phyloP scores from a whole-genome alignment of 345 rosid species.

The Trapa bicornis region DNA sequence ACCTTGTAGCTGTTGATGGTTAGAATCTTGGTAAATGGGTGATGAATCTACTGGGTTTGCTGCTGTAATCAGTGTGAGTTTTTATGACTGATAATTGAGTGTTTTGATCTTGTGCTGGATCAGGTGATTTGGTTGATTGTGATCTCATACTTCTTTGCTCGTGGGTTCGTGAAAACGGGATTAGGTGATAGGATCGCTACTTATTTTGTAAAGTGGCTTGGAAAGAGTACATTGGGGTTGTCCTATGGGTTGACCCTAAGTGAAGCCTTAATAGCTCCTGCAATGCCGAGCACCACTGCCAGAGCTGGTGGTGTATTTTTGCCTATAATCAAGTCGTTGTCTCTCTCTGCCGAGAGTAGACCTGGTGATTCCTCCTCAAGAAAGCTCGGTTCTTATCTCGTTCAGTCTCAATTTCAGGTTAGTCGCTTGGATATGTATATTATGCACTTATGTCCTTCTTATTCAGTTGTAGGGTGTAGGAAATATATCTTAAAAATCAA shows the following conservation, averaged over 20 bases:
- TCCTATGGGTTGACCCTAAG: constrained; percentile 81
- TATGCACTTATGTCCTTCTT: neutral
- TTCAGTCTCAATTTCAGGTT: constrained; percentile 87
- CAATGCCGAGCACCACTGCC: constrained; percentile 95
- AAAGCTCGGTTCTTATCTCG: constrained; percentile 72
- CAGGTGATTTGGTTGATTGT: constrained; percentile 76
- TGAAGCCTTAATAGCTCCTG: constrained; percentile 87
- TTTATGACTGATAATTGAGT: neutral
- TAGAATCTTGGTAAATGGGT: neutral
- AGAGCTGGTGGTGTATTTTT: constrained; percentile 91
- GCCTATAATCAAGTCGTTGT: constrained; percentile 75
- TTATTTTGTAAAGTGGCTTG: constrained; percentile 85
- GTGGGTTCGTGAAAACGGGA: constrained; percentile 92
- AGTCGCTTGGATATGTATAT: neutral
- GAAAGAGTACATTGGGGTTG: constrained; percentile 76
- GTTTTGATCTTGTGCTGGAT: neutral
- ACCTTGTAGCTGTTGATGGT: neutral
- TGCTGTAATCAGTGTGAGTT: neutral
- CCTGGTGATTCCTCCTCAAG: constrained; percentile 62
- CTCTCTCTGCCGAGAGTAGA: constrained; percentile 68
- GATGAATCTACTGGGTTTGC: neutral
- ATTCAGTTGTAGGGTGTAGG: neutral
- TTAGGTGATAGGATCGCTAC: constrained; percentile 91
- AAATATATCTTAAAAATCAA: neutral
- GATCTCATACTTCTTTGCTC: constrained; percentile 95